phyloP scores from a whole-genome alignment of 2,329 filamentous ascomycete genomes.

The Colletotrichum ledebouriae region DNA sequence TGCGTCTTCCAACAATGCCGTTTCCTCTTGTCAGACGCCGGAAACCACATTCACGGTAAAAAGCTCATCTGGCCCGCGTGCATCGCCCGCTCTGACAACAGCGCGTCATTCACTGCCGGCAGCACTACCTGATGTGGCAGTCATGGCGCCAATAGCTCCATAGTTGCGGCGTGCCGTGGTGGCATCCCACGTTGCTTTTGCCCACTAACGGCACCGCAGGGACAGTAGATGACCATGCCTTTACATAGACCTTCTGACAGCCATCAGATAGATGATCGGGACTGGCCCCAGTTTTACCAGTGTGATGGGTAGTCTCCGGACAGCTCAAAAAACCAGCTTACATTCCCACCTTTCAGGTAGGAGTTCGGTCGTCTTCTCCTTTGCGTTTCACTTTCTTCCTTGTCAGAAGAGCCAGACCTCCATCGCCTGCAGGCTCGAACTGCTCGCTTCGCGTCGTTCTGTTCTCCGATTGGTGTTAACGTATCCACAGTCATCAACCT shows the following conservation, averaged over 20 bases:
- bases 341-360: slow-evolving; percentile 31
- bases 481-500: slow-evolving; percentile 25
- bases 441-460: slow-evolving; percentile 22
- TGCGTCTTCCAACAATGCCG: slow-evolving; percentile 8
- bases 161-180: slow-evolving; percentile 34
- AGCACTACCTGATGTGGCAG: slow-evolving; percentile 35
- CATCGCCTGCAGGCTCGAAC: slow-evolving; percentile 1
- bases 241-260: slow-evolving; percentile 28
- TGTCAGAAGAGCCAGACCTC: slow-evolving; percentile 16
- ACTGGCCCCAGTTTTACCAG: slow-evolving; percentile 41
- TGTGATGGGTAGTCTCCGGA: slow-evolving; percentile 35
- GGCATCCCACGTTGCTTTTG: slow-evolving; percentile 41
- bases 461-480: slow-evolving; percentile 27
- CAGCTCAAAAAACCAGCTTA: slow-evolving; percentile 41
- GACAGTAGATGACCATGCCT: slow-evolving; percentile 37
- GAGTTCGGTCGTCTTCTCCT: slow-evolving; percentile 20
- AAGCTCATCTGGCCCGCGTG: slow-evolving; percentile 12
- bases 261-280: slow-evolving; percentile 42
- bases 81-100: slow-evolving; percentile 39
- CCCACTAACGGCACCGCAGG: slow-evolving; percentile 37
- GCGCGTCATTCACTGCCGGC: slow-evolving; percentile 36
- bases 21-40: slow-evolving; percentile 12
- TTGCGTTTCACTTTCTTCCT: slow-evolving; percentile 40
- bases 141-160: slow-evolving; percentile 42
- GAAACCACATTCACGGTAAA: slow-evolving; percentile 15